These are phyloP conservation scores for Sugiyamaella novakii DNA, from an alignment of 1,139 yeast genomes.

Conservation along the genomic window DNA sequence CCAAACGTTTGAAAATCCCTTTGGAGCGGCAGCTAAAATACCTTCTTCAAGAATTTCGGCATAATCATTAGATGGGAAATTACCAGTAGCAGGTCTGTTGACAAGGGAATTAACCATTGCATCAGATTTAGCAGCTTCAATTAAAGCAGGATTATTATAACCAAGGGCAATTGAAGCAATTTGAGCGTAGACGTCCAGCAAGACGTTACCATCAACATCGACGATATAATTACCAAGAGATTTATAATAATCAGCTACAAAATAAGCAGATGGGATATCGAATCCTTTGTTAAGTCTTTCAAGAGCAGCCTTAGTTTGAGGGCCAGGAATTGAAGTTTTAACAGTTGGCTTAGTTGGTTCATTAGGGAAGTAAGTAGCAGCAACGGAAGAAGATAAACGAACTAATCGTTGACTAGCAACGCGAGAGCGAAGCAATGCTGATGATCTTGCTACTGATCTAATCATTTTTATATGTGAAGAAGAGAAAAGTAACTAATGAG, in stretches of 20 bases:
- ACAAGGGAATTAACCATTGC: conserved; percentile 68
- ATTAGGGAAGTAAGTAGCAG: conserved; percentile 49
- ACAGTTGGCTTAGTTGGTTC: conserved; percentile 67
- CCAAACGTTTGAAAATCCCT: conserved; percentile 50
- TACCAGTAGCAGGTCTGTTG: conserved; percentile 77
- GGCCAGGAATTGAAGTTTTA: conserved; percentile 64
- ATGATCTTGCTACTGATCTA: conserved; percentile 20
- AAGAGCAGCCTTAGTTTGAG: conserved; percentile 52
- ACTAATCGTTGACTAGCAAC: conserved; percentile 18
- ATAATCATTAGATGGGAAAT: conserved; percentile 68
- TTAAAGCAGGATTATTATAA: conserved; percentile 72
- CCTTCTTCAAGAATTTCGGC: conserved; percentile 58
- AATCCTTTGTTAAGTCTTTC: conserved; percentile 56
- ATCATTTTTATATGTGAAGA: conserved; percentile 9
- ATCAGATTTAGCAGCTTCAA: conserved; percentile 62
- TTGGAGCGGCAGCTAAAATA: conserved; percentile 35
- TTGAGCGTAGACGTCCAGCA: conserved; percentile 74
- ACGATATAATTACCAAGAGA: conserved; percentile 70
- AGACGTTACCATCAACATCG: conserved; percentile 69
- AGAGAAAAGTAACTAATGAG: neutral
- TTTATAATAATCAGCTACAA: conserved; percentile 67
- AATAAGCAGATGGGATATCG: conserved; percentile 68
- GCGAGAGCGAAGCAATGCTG: conserved; percentile 20
- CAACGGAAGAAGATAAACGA: conserved; percentile 34
- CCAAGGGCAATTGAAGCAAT: conserved; percentile 79